Evolutionary conservation across 2,329 filamentous ascomycete genomes (phyloP).

Genomic region (Ceratocystis huliohia): DNA sequence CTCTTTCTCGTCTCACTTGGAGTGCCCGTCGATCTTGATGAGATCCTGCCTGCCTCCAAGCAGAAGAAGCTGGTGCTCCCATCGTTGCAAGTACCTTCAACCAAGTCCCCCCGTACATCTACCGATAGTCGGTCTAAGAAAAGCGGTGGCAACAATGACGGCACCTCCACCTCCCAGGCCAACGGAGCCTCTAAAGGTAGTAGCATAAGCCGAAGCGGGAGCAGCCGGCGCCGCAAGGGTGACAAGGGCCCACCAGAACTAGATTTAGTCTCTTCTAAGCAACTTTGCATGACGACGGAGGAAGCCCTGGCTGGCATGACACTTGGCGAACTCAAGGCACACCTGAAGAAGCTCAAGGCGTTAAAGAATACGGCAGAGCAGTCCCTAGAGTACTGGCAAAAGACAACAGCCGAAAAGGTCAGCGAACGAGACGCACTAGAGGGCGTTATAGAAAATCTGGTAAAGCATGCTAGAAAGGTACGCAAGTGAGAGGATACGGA

Average conservation of each 20-base stretch:
- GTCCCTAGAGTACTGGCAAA: constrained; percentile 78
- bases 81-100: constrained; percentile 60
- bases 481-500: constrained; percentile 45
- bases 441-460: constrained; percentile 90
- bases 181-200: neutral
- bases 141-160: constrained; percentile 32
- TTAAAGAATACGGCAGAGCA: constrained; percentile 61
- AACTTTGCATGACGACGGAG: constrained; percentile 72
- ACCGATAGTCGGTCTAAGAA: constrained; percentile 41
- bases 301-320: constrained; percentile 71
- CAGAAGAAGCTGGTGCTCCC: constrained; percentile 95
- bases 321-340: constrained; percentile 58
- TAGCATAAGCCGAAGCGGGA: neutral
- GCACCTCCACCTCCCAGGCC: neutral
- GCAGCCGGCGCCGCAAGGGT: constrained; percentile 38
- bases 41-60: constrained; percentile 91
- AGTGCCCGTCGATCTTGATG: constrained; percentile 90
- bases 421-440: constrained; percentile 90
- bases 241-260: constrained; percentile 60
- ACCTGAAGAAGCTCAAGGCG: constrained; percentile 56
- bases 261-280: constrained; percentile 63
- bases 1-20: constrained; percentile 92
- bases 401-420: constrained; percentile 70
- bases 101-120: constrained; percentile 42
- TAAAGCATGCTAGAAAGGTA: constrained; percentile 78